Percentiles rank a stretch among this genome's conserved stretches.
These are phyloP conservation scores for Neurospora africana DNA, from an alignment of 495 filamentous ascomycete species.

Conservation along the genomic window DNA sequence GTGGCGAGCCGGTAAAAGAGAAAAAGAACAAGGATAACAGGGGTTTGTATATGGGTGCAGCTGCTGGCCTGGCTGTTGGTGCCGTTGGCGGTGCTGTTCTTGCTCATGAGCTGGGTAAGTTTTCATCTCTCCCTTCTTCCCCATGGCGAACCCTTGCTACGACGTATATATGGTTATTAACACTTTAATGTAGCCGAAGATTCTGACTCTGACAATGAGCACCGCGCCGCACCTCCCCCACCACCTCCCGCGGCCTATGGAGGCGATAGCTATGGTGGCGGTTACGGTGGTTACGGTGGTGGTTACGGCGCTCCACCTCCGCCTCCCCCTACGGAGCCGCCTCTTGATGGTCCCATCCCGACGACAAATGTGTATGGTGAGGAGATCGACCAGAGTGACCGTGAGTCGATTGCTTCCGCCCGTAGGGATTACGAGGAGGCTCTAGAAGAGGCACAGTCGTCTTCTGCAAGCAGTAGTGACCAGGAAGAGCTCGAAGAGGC, in stretches of 20 bases:
- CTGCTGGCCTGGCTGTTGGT: constrained; percentile 46
- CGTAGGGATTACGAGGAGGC: constrained; percentile 31
- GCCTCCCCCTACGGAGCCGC: constrained; percentile 13
- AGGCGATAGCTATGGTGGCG: constrained; percentile 13
- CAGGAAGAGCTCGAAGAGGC: constrained; percentile 33
- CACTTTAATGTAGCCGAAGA: constrained; percentile 7
- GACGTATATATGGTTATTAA: constrained; percentile 1
- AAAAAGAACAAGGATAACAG: constrained; percentile 29
- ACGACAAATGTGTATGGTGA: constrained; percentile 24
- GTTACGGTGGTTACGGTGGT: constrained; percentile 18
- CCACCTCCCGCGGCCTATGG: constrained; percentile 15
- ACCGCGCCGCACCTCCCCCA: constrained; percentile 1
- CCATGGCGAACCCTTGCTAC: neutral
- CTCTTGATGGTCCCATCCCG: constrained; percentile 10
- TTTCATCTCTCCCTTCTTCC: neutral
- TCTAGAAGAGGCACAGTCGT: constrained; percentile 22
- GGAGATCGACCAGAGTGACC: constrained; percentile 28
- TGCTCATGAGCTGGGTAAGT: constrained; percentile 43
- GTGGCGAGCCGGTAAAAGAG: constrained; percentile 18
- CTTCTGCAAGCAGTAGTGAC: constrained; percentile 33
- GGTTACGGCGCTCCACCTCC: constrained; percentile 13
- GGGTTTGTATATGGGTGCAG: constrained; percentile 38
- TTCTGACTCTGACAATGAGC: constrained; percentile 18
- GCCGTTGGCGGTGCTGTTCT: constrained; percentile 46
- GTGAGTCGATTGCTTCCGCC: constrained; percentile 28